Evolutionary conservation across 75 land plant genomes (phyloP).

Genomic region (Selaginella tamariscina): DNA sequence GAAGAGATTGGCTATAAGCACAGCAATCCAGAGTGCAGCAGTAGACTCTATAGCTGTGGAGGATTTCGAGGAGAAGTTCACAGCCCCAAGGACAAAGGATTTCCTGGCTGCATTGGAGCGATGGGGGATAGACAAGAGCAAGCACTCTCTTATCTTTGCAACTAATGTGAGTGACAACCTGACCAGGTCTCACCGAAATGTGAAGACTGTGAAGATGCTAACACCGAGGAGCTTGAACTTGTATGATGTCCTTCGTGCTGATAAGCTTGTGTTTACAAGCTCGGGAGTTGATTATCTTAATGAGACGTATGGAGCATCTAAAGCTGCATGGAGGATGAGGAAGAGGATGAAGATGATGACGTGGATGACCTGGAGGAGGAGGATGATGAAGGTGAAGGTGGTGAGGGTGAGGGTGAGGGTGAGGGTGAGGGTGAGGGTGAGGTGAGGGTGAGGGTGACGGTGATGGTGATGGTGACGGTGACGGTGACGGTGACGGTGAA

Average conservation of each 20-base stretch:
- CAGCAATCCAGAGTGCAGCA: slow-evolving; percentile 66
- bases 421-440: not conserved
- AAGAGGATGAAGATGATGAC: slow-evolving; percentile 11
- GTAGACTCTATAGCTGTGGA: slow-evolving; percentile 54
- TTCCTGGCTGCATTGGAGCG: slow-evolving; percentile 59
- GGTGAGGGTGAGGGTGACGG: slow-evolving; percentile 3
- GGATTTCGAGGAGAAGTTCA: slow-evolving; percentile 45
- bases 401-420: not conserved
- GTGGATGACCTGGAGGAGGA: slow-evolving; percentile 13
- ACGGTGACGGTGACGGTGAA: no score
- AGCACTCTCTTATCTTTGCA: slow-evolving; percentile 48
- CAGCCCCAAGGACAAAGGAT: slow-evolving; percentile 66
- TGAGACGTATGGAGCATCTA: slow-evolving; percentile 36
- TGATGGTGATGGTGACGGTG: slow-evolving; percentile 3
- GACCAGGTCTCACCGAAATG: slow-evolving; percentile 48
- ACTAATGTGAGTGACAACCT: slow-evolving; percentile 52
- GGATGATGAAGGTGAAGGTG: slow-evolving; percentile 12
- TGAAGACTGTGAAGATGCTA: slow-evolving; percentile 63
- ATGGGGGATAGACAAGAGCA: slow-evolving; percentile 71
- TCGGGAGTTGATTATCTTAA: slow-evolving; percentile 64
- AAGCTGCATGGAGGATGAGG: slow-evolving; percentile 14
- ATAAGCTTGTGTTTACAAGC: slow-evolving; percentile 57
- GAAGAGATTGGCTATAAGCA: slow-evolving; percentile 75
- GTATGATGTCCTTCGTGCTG: slow-evolving; percentile 64
- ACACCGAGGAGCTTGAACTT: slow-evolving; percentile 77